phyloP scores from a whole-genome alignment of 108 stramenopile genomes.

The Cyclotella sp. region DNA sequence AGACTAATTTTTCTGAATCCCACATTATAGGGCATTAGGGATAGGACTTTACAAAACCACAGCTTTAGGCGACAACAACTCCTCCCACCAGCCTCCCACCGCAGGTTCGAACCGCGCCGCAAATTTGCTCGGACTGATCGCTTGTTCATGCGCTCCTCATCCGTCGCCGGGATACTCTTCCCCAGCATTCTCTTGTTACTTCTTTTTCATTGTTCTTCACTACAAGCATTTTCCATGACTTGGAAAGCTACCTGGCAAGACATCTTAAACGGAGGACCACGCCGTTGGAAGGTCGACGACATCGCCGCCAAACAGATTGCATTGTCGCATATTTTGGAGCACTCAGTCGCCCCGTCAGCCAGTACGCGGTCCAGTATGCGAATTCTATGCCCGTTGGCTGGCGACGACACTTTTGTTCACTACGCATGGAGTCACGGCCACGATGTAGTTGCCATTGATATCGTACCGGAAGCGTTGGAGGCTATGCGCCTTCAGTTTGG shows the following conservation, averaged over 20 bases:
- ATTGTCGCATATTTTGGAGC: constrained; percentile 36
- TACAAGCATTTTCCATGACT: constrained; percentile 9
- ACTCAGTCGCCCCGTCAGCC: neutral
- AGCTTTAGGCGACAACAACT: too few species aligned
- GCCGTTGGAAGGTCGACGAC: constrained; percentile 58
- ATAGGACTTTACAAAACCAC: too few species aligned
- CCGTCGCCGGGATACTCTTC: neutral
- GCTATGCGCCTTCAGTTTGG: constrained; percentile 54
- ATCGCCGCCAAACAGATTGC: constrained; percentile 49
- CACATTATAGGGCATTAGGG: too few species aligned
- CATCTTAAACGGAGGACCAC: constrained; percentile 56
- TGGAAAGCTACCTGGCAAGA: constrained; percentile 60
- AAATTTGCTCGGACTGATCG: too few species aligned
- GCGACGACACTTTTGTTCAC: constrained; percentile 63
- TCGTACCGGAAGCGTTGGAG: constrained; percentile 61
- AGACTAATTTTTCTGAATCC: too few species aligned
- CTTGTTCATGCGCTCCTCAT: neutral
- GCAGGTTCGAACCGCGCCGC: too few species aligned
- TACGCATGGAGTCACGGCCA: constrained; percentile 55
- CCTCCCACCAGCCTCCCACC: too few species aligned
- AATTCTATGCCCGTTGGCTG: constrained; percentile 62
- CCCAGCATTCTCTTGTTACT: neutral
- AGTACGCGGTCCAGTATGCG: constrained; percentile 13
- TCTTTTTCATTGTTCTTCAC: neutral
- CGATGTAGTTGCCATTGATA: constrained; percentile 59